Evolutionary conservation across 306 rosid genomes (phyloP), one percentile per base, ranked within the genome.

Genomic region (Casuarina equisetifolia): DNA sequence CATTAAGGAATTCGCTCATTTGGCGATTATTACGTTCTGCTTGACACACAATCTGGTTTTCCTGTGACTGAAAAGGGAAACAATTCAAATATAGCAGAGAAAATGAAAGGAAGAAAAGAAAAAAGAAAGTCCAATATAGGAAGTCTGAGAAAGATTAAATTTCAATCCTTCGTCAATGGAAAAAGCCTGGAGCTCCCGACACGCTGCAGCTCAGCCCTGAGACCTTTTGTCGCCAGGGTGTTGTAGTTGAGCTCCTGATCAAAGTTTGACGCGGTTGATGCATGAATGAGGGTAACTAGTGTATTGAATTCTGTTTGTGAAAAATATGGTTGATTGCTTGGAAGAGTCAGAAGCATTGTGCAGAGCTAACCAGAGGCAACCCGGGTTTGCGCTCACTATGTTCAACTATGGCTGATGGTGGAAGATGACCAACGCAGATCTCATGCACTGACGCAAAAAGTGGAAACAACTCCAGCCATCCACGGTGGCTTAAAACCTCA

Each of bases 341-440:
- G 72, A 76, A 66, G 61, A 72, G 66, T 55, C 73, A 63, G 45
- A n/a, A 76, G 19, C 53, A 69, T 53, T 72, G 68, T 44, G 57
- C 16, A 43, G 64, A 79, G 40, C 74, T 76, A 32, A 81, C 72
- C 55, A 77, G 69, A n/a, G 72, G 72, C 36, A 75, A 77, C 77
- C 88, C 88, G 55, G 87, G 82, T 76, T 77, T 75, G 74, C 84
- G 83, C 86, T 85, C 87, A 50, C 74, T 72, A 51, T 90, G 84
- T 73, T 87, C 80, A 50, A 91, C 97, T 69, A 95, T 91, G 81
- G 99, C 92, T n/a, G 96, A 81, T 8, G 99, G 99, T 42, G 96
- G 97, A 71, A 92, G 91, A 69, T 70, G 88, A 54, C 99, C 96
- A 0, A 61, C 78, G 91, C 91, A 81, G 80, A 95, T 92, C 88